phyloP scores from a whole-genome alignment of 371 early-diverging fungal species.

The Haplosporangium sp. region DNA sequence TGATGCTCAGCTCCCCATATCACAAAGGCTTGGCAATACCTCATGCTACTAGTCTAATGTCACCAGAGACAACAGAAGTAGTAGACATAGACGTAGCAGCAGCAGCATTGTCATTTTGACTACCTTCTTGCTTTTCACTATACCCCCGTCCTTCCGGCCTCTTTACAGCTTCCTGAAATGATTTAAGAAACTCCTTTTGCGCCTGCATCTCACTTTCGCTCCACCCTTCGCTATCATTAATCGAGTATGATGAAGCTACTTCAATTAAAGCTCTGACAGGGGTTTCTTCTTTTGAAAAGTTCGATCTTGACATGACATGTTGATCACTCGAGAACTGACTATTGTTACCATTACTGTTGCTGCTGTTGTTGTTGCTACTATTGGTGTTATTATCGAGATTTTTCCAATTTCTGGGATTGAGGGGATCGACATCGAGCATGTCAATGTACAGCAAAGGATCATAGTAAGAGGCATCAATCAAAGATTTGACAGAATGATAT shows the following conservation, averaged over 20 bases:
- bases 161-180: slow-evolving; percentile 20
- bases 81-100: not conserved
- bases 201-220: slow-evolving; percentile 6
- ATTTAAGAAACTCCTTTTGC: slow-evolving; percentile 7
- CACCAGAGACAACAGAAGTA: too few species aligned
- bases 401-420: slow-evolving; percentile 24
- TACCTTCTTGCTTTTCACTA: not conserved
- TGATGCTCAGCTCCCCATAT: too few species aligned
- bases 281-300: not conserved
- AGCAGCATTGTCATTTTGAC: not conserved
- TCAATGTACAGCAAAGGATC: slow-evolving; percentile 38
- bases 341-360: too few species aligned
- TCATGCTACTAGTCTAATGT: too few species aligned
- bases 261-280: too few species aligned
- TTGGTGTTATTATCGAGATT: not conserved
- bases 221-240: slow-evolving; percentile 3
- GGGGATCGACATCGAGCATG: slow-evolving; percentile 46
- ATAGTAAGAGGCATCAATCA: slow-evolving; percentile 41
- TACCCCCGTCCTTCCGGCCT: slow-evolving; percentile 16
- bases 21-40: too few species aligned
- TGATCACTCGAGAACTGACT: too few species aligned
- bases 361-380: too few species aligned
- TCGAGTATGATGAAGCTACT: too few species aligned
- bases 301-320: not conserved
- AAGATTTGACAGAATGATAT: slow-evolving; percentile 39